Percentiles rank a stretch among this genome's conserved stretches.
phyloP scores from a whole-genome alignment of 352 stramenopile genomes.

The Globisporangium emineosum region DNA sequence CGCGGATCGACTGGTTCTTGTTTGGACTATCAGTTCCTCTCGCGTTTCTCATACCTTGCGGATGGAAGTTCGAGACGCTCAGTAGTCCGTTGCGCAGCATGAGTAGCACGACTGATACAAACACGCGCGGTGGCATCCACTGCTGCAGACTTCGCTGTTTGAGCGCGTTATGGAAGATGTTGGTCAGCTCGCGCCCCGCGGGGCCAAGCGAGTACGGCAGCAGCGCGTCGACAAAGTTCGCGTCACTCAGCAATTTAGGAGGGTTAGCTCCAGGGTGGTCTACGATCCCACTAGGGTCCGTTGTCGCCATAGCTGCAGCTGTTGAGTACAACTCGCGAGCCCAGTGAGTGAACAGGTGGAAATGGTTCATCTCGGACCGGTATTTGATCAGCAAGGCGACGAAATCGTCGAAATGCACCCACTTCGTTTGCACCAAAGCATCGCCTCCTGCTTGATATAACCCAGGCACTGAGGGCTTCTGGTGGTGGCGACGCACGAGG shows the following conservation, averaged over 20 bases:
- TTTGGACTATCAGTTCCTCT: not conserved
- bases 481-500: constrained; percentile 28
- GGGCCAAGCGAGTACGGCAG: constrained; percentile 42
- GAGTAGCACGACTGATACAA: constrained; percentile 59
- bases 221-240: constrained; percentile 42
- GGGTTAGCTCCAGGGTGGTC: not conserved
- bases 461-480: not conserved
- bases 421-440: constrained; percentile 18
- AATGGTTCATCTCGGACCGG: constrained; percentile 56
- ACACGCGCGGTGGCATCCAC: constrained; percentile 59
- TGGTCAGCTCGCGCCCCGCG: constrained; percentile 48
- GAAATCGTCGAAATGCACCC: constrained; percentile 59
- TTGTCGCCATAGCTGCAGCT: constrained; percentile 15
- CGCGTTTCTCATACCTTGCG: constrained; percentile 16
- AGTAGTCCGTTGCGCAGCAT: constrained; percentile 55
- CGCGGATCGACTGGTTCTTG: constrained; percentile 20
- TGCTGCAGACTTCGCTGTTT: constrained; percentile 48
- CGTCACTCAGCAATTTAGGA: constrained; percentile 38
- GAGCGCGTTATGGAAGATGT: constrained; percentile 69
- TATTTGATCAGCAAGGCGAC: constrained; percentile 61
- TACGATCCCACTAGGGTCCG: not conserved
- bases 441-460: not conserved
- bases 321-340: constrained; percentile 48
- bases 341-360: constrained; percentile 61
- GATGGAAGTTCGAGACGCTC: constrained; percentile 50